Percentiles rank a stretch among this genome's conserved stretches.
These are phyloP conservation scores for Pseudogymnoascus sp. DNA, from an alignment of 2,329 filamentous ascomycete genomes.

Conservation along the genomic window DNA sequence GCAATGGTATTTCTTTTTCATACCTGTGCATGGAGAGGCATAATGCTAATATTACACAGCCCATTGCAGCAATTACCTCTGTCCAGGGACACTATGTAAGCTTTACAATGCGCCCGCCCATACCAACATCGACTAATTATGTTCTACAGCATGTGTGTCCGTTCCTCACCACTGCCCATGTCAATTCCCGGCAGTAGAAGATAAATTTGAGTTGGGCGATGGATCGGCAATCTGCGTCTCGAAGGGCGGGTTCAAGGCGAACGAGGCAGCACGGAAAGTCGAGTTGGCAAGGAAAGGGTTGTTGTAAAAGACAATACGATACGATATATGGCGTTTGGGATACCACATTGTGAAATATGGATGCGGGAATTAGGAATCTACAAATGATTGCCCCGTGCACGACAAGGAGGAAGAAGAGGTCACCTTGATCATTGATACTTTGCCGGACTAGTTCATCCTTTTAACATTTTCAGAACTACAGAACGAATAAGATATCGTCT, in stretches of 20 bases:
- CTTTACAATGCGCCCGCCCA: background rate
- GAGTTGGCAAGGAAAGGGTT: conserved; percentile 73
- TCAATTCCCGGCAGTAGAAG: conserved; percentile 65
- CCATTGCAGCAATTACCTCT: conserved; percentile 88
- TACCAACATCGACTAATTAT: background rate
- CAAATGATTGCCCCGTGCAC: conserved; percentile 1
- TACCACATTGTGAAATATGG: background rate
- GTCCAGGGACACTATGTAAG: conserved; percentile 70
- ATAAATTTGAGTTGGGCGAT: conserved; percentile 68
- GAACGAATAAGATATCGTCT: background rate
- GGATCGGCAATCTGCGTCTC: conserved; percentile 66
- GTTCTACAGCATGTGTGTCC: conserved; percentile 68
- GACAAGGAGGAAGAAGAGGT: background rate
- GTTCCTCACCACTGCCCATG: conserved; percentile 97
- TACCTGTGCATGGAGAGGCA: background rate
- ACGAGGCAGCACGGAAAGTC: conserved; percentile 66
- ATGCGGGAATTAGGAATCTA: background rate
- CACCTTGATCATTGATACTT: background rate
- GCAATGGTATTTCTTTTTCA: conserved; percentile 42
- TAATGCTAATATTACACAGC: conserved; percentile 40
- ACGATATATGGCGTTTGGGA: conserved; percentile 2
- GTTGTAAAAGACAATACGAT: conserved; percentile 37
- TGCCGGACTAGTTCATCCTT: background rate
- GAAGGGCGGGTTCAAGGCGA: conserved; percentile 64
- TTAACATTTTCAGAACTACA: background rate